phyloP scores from a whole-genome alignment of 371 early-diverging fungal species.

The Phascolomyces articulosus region DNA sequence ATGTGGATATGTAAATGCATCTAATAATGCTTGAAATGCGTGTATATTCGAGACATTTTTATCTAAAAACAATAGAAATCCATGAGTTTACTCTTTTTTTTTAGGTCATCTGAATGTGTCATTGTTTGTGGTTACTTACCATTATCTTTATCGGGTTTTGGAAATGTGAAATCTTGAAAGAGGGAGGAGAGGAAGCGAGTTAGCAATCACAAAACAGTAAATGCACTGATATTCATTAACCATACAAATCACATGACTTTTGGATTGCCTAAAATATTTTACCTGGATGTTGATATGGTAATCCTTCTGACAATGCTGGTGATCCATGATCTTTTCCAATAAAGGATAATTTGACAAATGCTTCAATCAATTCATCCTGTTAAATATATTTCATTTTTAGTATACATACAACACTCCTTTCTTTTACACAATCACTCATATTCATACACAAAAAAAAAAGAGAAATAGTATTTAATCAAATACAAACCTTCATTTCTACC shows the following conservation, averaged over 20 bases:
- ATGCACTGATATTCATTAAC: too few species aligned
- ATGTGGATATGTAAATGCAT: slow-evolving; percentile 44
- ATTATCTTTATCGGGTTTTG: slow-evolving; percentile 39
- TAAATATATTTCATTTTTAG: not conserved
- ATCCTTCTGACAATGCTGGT: slow-evolving; percentile 51
- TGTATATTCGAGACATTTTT: slow-evolving; percentile 46
- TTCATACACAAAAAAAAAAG: too few species aligned
- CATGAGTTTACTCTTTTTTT: too few species aligned
- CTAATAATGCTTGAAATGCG: slow-evolving; percentile 48
- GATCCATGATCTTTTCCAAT: slow-evolving; percentile 51
- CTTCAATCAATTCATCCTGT: slow-evolving; percentile 51
- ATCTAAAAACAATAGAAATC: slow-evolving; percentile 18
- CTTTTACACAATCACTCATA: too few species aligned
- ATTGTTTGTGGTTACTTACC: slow-evolving; percentile 12
- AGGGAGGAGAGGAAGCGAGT: too few species aligned
- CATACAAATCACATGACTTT: too few species aligned
- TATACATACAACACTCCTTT: not conserved
- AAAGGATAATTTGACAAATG: slow-evolving; percentile 48
- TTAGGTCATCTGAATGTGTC: not conserved
- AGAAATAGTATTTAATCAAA: too few species aligned
- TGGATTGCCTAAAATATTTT: not conserved
- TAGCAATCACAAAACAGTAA: too few species aligned
- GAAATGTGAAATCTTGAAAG: slow-evolving; percentile 33
- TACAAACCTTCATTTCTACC: slow-evolving; percentile 38
- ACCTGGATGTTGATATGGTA: slow-evolving; percentile 62